These are phyloP conservation scores for Pseudonitzschia multiseries DNA, from an alignment of 108 stramenopile genomes.

Conservation along the genomic window DNA sequence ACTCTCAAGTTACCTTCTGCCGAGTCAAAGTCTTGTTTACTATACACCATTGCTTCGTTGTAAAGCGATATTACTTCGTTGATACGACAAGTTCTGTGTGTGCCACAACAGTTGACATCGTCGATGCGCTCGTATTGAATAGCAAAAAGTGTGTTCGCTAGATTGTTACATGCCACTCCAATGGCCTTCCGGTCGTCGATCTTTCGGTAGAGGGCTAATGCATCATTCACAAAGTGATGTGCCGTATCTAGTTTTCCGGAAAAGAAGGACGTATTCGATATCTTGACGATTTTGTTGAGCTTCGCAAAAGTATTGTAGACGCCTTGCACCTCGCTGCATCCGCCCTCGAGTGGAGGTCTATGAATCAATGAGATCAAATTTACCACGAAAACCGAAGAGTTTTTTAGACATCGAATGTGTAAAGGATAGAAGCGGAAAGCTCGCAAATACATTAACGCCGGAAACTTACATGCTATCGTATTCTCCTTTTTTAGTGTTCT, in stretches of 20 bases:
- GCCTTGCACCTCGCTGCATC: constrained; percentile 13
- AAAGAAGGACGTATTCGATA: constrained; percentile 52
- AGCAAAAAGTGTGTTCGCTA: constrained; percentile 44
- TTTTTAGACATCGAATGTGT: neutral
- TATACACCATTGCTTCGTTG: constrained; percentile 24
- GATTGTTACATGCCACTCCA: constrained; percentile 48
- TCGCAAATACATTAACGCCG: neutral
- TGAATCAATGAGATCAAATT: neutral
- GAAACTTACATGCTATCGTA: neutral
- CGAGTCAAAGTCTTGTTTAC: constrained; percentile 20
- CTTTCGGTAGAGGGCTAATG: constrained; percentile 36
- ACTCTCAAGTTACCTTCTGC: constrained; percentile 31
- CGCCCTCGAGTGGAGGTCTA: constrained; percentile 8
- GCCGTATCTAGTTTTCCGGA: constrained; percentile 40
- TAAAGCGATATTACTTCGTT: constrained; percentile 26
- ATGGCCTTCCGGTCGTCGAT: constrained; percentile 51
- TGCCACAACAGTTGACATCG: neutral
- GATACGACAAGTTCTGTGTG: neutral
- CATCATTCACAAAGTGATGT: constrained; percentile 36
- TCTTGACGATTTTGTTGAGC: constrained; percentile 42
- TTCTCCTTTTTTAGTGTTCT: neutral
- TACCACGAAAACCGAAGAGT: neutral
- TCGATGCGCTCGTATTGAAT: constrained; percentile 27
- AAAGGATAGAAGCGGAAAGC: neutral
- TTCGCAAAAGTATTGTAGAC: constrained; percentile 14